A percentile compares a stretch with the other conserved stretches of the same genome.
These are phyloP conservation scores for Coniochaeta sp. DNA, from an alignment of 2,329 filamentous ascomycete genomes.

Conservation along the genomic window DNA sequence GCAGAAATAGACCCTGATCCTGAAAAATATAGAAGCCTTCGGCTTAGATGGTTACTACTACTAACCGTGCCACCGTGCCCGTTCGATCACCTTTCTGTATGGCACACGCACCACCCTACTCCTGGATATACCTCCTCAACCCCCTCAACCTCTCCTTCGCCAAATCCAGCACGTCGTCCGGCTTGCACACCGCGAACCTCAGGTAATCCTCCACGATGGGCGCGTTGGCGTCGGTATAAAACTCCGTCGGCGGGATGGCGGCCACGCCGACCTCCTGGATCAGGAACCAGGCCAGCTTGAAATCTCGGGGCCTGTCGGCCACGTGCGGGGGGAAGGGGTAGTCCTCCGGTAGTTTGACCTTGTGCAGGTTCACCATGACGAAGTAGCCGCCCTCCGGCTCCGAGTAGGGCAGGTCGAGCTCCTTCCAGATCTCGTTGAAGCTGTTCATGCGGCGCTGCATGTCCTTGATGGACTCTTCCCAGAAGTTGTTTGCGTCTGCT, in stretches of 20 bases:
- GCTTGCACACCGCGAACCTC: conserved; percentile 91
- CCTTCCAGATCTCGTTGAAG: conserved; percentile 75
- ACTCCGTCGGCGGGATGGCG: conserved; percentile 94
- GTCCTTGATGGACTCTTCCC: conserved; percentile 72
- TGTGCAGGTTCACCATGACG: conserved; percentile 84
- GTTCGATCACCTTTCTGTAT: too few relatives aligned
- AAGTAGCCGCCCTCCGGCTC: conserved; percentile 96
- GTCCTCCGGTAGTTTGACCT: conserved; percentile 72
- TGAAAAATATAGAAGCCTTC: too few relatives aligned
- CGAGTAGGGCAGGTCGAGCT: conserved; percentile 73
- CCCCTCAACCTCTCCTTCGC: conserved; percentile 68
- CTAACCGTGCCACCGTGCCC: too few relatives aligned
- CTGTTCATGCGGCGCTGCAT: conserved; percentile 84
- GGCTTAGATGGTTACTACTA: too few relatives aligned
- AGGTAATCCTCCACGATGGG: conserved; percentile 87
- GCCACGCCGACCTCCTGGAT: conserved; percentile 93
- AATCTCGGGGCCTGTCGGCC: conserved; percentile 76
- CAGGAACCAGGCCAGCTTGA: conserved; percentile 89
- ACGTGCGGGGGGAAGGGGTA: conserved; percentile 89
- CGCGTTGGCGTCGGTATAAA: conserved; percentile 79
- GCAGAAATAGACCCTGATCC: too few relatives aligned
- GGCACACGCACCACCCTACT: too few relatives aligned
- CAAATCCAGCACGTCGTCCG: conserved; percentile 72
- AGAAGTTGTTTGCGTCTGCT: conserved; percentile 78
- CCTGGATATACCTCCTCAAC: conserved; percentile 60